Percentiles rank a stretch among this genome's conserved stretches.
Conservation (phyloP, 1,139 yeast genomes). For the Eremothecium sinecaudum region DNA sequence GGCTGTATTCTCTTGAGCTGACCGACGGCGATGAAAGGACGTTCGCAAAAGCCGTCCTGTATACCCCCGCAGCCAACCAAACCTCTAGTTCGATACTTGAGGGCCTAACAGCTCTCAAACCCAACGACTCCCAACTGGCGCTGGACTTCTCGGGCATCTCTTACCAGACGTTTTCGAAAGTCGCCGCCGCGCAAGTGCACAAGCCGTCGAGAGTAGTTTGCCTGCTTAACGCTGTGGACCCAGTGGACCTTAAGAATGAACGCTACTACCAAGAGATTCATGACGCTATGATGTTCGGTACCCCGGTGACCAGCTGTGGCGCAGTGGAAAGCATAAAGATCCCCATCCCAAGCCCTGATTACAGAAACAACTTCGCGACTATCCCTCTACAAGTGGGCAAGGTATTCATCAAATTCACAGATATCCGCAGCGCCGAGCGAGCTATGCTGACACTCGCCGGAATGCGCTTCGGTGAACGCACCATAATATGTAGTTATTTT, state of each 20-base stretch:
- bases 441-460: slow-evolving; percentile 66
- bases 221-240: slow-evolving; percentile 54
- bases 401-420: slow-evolving; percentile 56
- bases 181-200: slow-evolving; percentile 16
- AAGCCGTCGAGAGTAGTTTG: slow-evolving; percentile 48
- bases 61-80: slow-evolving; percentile 4
- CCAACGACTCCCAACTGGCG: slow-evolving; percentile 17
- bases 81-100: slow-evolving; percentile 8
- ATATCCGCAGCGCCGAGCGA: slow-evolving; percentile 41
- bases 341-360: slow-evolving; percentile 56
- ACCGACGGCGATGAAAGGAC: slow-evolving; percentile 7
- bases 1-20: slow-evolving; percentile 8
- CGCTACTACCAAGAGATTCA: slow-evolving; percentile 41
- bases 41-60: slow-evolving; percentile 8
- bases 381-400: slow-evolving; percentile 53
- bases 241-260: slow-evolving; percentile 52
- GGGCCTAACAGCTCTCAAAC: slow-evolving; percentile 19
- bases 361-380: slow-evolving; percentile 36
- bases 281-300: slow-evolving; percentile 46
- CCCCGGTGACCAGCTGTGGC: slow-evolving; percentile 37
- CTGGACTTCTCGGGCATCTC: slow-evolving; percentile 22
- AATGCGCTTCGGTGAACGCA: slow-evolving; percentile 56
- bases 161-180: slow-evolving; percentile 26
- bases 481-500: slow-evolving; percentile 56
- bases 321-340: slow-evolving; percentile 46